Percentiles rank a stretch among this genome's conserved stretches.
These are phyloP conservation scores for Eimeria tenella DNA, from an alignment of 169 alveolate species.

Conservation along the genomic window DNA sequence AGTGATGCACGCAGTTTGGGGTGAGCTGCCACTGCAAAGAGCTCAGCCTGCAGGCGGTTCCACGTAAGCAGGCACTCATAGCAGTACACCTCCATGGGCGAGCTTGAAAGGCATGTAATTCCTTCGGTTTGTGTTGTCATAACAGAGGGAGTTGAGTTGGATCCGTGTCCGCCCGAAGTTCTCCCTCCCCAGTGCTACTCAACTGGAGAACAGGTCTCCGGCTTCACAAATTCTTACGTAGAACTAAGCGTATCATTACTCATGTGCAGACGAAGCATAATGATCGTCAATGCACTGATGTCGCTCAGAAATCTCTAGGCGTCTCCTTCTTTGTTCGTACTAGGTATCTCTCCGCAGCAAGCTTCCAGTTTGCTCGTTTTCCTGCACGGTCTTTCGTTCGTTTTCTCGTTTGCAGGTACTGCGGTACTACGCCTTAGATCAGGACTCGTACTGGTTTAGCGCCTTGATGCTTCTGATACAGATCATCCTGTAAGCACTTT, in stretches of 20 bases:
- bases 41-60: neutral
- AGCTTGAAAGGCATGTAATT: neutral
- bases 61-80: neutral
- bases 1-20: conserved; percentile 80
- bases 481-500: conserved; percentile 46
- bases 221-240: neutral
- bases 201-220: conserved; percentile 50
- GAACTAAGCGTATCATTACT: neutral
- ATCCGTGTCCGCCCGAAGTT: conserved; percentile 70
- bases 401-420: neutral
- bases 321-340: neutral
- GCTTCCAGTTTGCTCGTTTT: neutral
- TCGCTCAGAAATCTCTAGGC: neutral
- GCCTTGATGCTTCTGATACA: conserved; percentile 42
- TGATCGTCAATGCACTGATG: neutral
- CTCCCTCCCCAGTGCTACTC: conserved; percentile 76
- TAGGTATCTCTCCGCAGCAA: neutral
- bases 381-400: neutral
- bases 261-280: neutral
- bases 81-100: too few species aligned
- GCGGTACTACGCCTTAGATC: conserved; percentile 56
- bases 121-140: neutral
- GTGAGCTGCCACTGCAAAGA: conserved; percentile 8
- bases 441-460: conserved; percentile 60
- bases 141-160: conserved; percentile 71